Percentiles rank a stretch among this genome's conserved stretches.
phyloP scores from a whole-genome alignment of 1,139 yeast genomes.

The Hanseniaspora gamundiae region DNA sequence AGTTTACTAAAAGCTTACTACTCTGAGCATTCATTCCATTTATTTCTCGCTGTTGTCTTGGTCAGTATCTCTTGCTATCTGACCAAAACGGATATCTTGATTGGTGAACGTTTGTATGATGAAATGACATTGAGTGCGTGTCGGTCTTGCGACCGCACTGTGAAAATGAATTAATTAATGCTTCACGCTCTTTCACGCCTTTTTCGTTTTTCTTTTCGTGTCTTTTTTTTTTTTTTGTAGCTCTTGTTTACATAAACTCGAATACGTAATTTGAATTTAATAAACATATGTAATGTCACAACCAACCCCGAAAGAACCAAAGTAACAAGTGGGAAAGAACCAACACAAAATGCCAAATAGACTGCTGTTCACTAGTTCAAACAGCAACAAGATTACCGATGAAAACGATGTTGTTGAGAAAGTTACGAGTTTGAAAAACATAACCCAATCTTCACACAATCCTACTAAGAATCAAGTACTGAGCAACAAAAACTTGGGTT shows the following conservation, averaged over 20 bases:
- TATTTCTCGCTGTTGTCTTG: not conserved
- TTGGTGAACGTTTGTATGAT: not conserved
- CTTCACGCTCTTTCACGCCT: not conserved
- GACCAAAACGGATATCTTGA: too few relatives aligned
- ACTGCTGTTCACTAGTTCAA: conserved; percentile 9
- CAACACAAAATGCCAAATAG: not conserved
- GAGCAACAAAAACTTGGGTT: too few relatives aligned
- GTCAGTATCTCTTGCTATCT: not conserved
- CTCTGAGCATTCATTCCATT: too few relatives aligned
- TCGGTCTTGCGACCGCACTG: not conserved
- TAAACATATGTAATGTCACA: not conserved
- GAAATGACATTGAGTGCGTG: not conserved
- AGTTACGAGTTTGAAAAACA: conserved; percentile 5
- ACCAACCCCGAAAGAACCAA: not conserved
- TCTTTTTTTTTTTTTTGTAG: not conserved
- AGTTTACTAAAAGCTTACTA: conserved; percentile 4
- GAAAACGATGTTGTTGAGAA: conserved; percentile 14
- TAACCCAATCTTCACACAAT: conserved; percentile 2
- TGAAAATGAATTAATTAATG: not conserved
- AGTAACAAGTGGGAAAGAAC: not conserved
- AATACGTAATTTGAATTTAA: not conserved
- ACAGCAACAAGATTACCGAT: conserved; percentile 18
- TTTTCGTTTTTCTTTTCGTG: conserved; percentile 3
- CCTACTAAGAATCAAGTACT: too few relatives aligned
- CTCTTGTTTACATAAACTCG: not conserved